A percentile compares a stretch with the other conserved stretches of the same genome.
phyloP scores from a whole-genome alignment of 768 basidiomycete species.

The Pilatotrama ljubarskyi region DNA sequence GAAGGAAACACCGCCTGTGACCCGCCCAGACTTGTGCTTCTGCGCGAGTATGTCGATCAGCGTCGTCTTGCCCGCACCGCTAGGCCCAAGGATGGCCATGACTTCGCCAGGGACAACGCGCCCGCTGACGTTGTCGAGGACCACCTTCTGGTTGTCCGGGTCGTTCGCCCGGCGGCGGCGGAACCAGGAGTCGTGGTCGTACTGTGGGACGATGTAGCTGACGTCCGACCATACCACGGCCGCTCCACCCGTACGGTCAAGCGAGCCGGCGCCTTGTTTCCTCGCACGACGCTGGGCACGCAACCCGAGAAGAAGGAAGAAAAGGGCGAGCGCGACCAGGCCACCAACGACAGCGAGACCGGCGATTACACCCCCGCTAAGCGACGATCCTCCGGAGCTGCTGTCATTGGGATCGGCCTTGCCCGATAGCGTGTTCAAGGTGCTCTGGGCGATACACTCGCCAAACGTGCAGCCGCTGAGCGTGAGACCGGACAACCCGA shows the following conservation, averaged over 20 bases:
- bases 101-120: constrained; percentile 76
- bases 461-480: constrained; percentile 79
- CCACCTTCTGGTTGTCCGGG: constrained; percentile 49
- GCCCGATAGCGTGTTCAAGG: constrained; percentile 59
- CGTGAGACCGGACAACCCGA: constrained; percentile 72
- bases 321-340: constrained; percentile 56
- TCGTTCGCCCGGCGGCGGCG: constrained; percentile 11
- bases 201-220: constrained; percentile 57
- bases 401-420: constrained; percentile 30
- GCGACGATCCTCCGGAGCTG: constrained; percentile 36
- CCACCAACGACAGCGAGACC: constrained; percentile 84
- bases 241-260: constrained; percentile 49
- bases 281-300: constrained; percentile 63
- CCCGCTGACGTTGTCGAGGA: constrained; percentile 73
- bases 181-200: constrained; percentile 12
- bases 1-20: constrained; percentile 66
- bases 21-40: constrained; percentile 72
- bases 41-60: constrained; percentile 89
- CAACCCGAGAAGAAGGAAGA: constrained; percentile 63
- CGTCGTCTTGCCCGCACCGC: constrained; percentile 92
- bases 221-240: constrained; percentile 69
- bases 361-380: constrained; percentile 85
- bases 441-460: constrained; percentile 83
- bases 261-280: constrained; percentile 33
- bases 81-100: constrained; percentile 91